Conservation (phyloP, 1,284 basidiomycete genomes). For the Papiliotrema terrestris region DNA sequence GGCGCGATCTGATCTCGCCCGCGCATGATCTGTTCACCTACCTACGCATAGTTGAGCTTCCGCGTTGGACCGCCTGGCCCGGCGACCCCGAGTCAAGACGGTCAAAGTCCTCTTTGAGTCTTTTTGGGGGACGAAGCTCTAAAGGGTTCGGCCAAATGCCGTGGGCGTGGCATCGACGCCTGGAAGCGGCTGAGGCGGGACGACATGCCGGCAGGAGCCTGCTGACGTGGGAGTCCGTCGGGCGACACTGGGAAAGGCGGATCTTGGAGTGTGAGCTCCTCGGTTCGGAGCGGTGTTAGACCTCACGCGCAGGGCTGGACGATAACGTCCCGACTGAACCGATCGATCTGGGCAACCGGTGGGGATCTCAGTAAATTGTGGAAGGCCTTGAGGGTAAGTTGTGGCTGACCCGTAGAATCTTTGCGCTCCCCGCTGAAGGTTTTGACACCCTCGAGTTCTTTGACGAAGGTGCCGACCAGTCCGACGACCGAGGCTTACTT, state of each 20-base stretch:
- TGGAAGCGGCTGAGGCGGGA: slow-evolving; percentile 17
- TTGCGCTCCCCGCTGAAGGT: slow-evolving; percentile 37
- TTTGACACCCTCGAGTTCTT: slow-evolving; percentile 40
- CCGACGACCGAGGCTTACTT: slow-evolving; percentile 35
- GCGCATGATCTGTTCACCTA: slow-evolving; percentile 38
- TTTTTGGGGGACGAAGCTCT: background rate
- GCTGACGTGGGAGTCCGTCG: slow-evolving; percentile 16
- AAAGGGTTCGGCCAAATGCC: slow-evolving; percentile 32
- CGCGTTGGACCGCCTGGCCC: slow-evolving; percentile 37
- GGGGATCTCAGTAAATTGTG: slow-evolving; percentile 38
- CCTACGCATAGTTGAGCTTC: slow-evolving; percentile 23
- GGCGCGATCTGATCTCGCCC: slow-evolving; percentile 14
- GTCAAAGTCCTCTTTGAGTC: background rate
- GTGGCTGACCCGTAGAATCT: slow-evolving; percentile 26
- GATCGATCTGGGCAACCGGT: slow-evolving; percentile 31
- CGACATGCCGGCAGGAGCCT: slow-evolving; percentile 13
- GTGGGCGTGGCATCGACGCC: slow-evolving; percentile 30
- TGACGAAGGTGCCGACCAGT: slow-evolving; percentile 24
- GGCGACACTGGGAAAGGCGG: slow-evolving; percentile 16
- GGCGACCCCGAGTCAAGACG: background rate
- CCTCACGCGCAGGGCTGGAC: slow-evolving; percentile 21
- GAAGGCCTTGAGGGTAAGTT: background rate
- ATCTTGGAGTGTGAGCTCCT: slow-evolving; percentile 24
- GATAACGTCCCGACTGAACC: slow-evolving; percentile 34
- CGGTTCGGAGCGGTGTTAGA: background rate